These are phyloP conservation scores for Peziza echinospora DNA, from an alignment of 495 filamentous ascomycete genomes.

Conservation along the genomic window DNA sequence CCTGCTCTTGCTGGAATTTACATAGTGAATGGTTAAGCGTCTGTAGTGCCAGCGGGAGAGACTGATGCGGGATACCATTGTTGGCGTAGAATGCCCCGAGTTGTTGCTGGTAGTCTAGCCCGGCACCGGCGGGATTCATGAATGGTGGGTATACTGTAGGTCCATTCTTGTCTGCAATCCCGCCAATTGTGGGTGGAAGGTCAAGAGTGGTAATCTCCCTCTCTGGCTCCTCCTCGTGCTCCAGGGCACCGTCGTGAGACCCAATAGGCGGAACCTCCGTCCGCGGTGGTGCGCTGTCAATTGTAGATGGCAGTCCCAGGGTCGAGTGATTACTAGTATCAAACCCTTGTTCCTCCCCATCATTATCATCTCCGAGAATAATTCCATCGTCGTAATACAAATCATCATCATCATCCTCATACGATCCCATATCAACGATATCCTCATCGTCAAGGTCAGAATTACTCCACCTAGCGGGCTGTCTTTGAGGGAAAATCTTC, in stretches of 20 bases:
- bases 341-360: constrained; percentile 31
- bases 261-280: too few relatives aligned
- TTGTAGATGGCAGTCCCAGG: too few relatives aligned
- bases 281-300: too few relatives aligned
- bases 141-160: constrained; percentile 5
- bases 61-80: constrained; percentile 9
- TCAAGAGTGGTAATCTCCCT: too few relatives aligned
- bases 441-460: constrained; percentile 24
- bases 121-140: constrained; percentile 18
- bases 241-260: too few relatives aligned
- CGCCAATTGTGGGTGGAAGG: neutral
- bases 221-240: too few relatives aligned
- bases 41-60: constrained; percentile 15
- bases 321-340: constrained; percentile 4
- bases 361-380: constrained; percentile 28
- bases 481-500: neutral
- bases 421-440: constrained; percentile 20
- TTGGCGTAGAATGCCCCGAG: constrained; percentile 1
- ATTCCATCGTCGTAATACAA: constrained; percentile 68
- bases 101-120: constrained; percentile 13
- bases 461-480: constrained; percentile 10
- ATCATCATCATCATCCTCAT: constrained; percentile 38
- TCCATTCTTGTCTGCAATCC: neutral
- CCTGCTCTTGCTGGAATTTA: constrained; percentile 16
- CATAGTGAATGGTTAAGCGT: constrained; percentile 16